A percentile compares a stretch with the other conserved stretches of the same genome.
These are phyloP conservation scores for Phytophthora capsici DNA, from an alignment of 352 stramenopile genomes.

Conservation along the genomic window DNA sequence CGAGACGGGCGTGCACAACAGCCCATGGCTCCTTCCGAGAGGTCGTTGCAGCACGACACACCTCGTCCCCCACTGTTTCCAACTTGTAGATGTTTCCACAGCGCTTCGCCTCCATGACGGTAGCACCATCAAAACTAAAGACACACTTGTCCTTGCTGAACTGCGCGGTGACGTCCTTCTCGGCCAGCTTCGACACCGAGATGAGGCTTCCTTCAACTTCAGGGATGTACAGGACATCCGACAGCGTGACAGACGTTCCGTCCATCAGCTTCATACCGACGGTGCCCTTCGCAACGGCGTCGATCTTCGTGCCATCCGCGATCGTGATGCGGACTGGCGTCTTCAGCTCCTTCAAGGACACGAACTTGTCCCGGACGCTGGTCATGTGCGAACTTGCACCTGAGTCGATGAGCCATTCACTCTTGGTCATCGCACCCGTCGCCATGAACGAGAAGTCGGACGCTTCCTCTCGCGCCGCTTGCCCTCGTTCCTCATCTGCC, in stretches of 20 bases:
- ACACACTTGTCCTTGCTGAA: slow-evolving; percentile 29
- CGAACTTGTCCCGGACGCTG: too few relatives aligned
- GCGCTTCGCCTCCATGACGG: too few relatives aligned
- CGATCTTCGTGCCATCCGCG: background rate
- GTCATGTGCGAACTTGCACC: too few relatives aligned
- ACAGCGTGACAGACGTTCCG: background rate
- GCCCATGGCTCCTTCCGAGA: background rate
- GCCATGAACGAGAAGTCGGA: too few relatives aligned
- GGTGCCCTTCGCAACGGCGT: background rate
- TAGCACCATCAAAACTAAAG: slow-evolving; percentile 3
- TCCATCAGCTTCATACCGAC: background rate
- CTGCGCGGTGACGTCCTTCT: slow-evolving; percentile 20
- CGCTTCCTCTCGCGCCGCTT: too few relatives aligned
- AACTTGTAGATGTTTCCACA: background rate
- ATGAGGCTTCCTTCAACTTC: background rate
- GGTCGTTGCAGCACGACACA: background rate
- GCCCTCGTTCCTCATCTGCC: too few relatives aligned
- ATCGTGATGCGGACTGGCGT: too few relatives aligned
- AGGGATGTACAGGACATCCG: background rate
- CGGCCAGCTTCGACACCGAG: slow-evolving; percentile 20
- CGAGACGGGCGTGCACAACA: slow-evolving; percentile 6
- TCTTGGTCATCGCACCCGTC: too few relatives aligned
- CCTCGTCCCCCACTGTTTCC: background rate
- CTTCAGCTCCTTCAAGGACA: too few relatives aligned
- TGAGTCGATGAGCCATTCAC: too few relatives aligned